Evolutionary conservation across 345 rosid species (phyloP).

Genomic region (Eucalyptus coolabah): DNA sequence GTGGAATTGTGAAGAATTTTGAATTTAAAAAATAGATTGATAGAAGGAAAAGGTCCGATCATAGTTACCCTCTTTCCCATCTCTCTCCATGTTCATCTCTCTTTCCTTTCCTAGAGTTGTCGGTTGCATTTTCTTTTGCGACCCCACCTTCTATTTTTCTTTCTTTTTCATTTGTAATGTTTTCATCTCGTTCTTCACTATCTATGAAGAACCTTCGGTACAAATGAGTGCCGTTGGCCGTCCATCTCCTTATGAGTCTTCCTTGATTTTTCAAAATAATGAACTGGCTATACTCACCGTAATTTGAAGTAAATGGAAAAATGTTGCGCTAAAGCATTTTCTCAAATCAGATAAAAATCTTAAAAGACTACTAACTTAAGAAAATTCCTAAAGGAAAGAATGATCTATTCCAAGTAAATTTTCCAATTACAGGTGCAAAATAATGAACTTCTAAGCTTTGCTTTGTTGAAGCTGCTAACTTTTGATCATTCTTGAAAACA

Average conservation of each 20-base stretch:
- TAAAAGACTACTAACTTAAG: background rate
- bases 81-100: background rate
- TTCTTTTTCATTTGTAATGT: background rate
- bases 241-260: too few relatives aligned
- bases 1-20: background rate
- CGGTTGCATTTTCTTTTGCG: background rate
- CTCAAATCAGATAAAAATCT: background rate
- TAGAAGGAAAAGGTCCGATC: background rate
- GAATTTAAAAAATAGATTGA: background rate
- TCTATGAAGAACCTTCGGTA: background rate
- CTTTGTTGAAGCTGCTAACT: background rate
- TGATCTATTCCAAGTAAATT: background rate
- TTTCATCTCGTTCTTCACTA: background rate
- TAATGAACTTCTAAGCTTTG: background rate
- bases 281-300: background rate
- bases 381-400: background rate
- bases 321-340: background rate
- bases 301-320: background rate
- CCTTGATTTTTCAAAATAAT: background rate
- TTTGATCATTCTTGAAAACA: background rate
- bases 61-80: background rate
- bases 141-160: background rate
- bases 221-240: background rate
- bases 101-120: background rate
- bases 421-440: background rate